Conservation (phyloP, 1,139 yeast genomes). For the Candida sanyaensis region DNA sequence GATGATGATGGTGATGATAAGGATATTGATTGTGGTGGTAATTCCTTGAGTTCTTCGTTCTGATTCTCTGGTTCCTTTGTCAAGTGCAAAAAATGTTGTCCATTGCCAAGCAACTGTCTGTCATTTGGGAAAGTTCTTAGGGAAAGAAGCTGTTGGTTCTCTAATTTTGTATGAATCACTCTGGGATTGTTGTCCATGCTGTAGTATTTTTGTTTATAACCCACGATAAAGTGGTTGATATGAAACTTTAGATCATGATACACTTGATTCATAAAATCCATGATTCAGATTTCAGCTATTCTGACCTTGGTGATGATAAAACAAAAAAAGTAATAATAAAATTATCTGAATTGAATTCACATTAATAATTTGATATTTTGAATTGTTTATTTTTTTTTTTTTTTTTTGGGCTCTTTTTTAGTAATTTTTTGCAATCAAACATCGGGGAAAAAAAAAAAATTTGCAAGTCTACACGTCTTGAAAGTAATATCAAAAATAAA, state of each 20-base stretch:
- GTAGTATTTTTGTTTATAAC: conserved; percentile 44
- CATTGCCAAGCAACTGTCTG: conserved; percentile 18
- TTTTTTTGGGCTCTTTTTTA: not conserved
- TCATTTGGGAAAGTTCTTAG: conserved; percentile 35
- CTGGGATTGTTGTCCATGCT: conserved; percentile 37
- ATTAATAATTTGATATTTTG: not conserved
- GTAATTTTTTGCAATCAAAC: conserved; percentile 3
- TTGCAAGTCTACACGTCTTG: not conserved
- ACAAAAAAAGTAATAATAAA: not conserved
- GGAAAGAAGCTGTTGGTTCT: conserved; percentile 39
- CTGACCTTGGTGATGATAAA: not conserved
- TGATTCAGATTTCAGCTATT: conserved; percentile 1
- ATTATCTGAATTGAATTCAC: not conserved
- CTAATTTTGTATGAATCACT: conserved; percentile 40
- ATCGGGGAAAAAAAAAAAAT: not conserved
- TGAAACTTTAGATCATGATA: conserved; percentile 26
- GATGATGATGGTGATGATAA: not conserved
- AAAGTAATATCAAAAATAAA: not conserved
- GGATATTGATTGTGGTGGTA: not conserved
- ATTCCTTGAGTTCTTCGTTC: not conserved
- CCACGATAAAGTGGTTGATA: conserved; percentile 33
- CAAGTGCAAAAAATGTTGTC: not conserved
- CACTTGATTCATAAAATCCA: conserved; percentile 9
- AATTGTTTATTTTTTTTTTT: too few relatives aligned
- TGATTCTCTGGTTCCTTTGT: conserved; percentile 6